Base-by-base conservation (phyloP, 495 filamentous ascomycete species). In the Hyaloscypha hepaticicola region DNA sequence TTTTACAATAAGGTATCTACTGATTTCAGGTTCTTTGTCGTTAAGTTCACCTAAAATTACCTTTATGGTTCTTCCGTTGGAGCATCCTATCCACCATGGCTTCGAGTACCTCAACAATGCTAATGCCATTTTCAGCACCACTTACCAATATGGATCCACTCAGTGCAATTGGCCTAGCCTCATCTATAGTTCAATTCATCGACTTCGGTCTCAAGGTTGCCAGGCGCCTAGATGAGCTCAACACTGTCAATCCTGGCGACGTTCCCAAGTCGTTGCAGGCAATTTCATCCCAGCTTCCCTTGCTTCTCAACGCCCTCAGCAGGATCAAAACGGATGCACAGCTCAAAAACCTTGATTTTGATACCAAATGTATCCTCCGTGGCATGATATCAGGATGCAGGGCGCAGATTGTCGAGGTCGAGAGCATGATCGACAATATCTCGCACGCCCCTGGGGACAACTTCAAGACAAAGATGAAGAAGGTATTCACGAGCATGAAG, bases 111-210 rank as follows among this genome's bases (percentile, higher is more conserved):
- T 57, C 29, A 4, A 33, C 14, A 34, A 7, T 57, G n/a, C 55
- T 57, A 34, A 57, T 34, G 55, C 26, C 55, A 34, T 31, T 6
- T 57, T 57, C 29, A 57, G 55, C 16, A 31, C 55, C 55, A n/a
- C 8, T 33, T 3, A n/a, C 57, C 29, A 55, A 28, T 4, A 68
- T 68, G 66, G 66, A 68, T 56, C 66, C 66, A 2, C 55, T 68
- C 53, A 68, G 53, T 22, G 66, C 66, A 22, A 66, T 77, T 53
- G 63, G 72, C 34, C 57, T 78, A 7, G 67, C 72, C 0, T 67
- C 74, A 19, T 69, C 69, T 33, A 70, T 77, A 48, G 58, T 72
- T 48, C 72, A 76, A 45, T 74, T 79, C 21, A 68, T 75, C 57
- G 72, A 73, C 41, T 77, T 77, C 53, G 74, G 74, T 29, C 61